Evolutionary conservation across 768 basidiomycete genomes (phyloP).

Genomic region (Lentinus tigrinus): DNA sequence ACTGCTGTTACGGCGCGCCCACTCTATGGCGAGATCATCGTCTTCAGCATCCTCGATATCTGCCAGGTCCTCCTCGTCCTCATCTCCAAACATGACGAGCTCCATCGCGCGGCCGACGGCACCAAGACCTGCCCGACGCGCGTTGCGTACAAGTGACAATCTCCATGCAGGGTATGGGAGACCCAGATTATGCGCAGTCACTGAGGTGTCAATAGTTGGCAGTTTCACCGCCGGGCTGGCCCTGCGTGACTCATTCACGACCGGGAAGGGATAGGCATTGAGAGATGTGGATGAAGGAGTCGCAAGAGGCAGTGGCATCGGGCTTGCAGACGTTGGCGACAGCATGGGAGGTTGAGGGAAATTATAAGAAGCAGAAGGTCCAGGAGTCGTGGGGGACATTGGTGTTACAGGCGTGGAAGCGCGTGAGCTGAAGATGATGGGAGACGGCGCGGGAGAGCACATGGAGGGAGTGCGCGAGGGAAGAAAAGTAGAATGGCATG

Average conservation of each 20-base stretch:
- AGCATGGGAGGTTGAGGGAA: neutral
- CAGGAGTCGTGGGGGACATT: neutral
- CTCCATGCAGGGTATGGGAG: conserved; percentile 73
- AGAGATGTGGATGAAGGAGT: neutral
- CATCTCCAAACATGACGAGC: conserved; percentile 27
- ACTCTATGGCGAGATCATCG: conserved; percentile 21
- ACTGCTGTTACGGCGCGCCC: conserved; percentile 8
- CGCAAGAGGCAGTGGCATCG: neutral
- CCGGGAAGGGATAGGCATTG: neutral
- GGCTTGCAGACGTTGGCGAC: neutral
- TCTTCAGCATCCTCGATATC: conserved; percentile 18
- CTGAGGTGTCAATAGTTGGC: conserved; percentile 21
- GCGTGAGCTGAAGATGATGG: conserved; percentile 21
- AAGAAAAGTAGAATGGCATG: conserved; percentile 21
- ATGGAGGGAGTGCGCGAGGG: conserved; percentile 10
- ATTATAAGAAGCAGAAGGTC: neutral
- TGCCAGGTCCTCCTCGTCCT: conserved; percentile 4
- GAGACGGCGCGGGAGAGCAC: conserved; percentile 15
- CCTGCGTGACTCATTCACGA: neutral
- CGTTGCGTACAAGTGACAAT: conserved; percentile 44
- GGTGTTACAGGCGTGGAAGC: conserved; percentile 5
- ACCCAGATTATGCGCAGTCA: neutral
- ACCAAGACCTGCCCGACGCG: conserved; percentile 57
- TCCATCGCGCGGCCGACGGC: conserved; percentile 56
- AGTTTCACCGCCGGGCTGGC: neutral